Percentiles rank a stretch among this genome's conserved stretches.
Evolutionary conservation across 2,329 filamentous ascomycete genomes (phyloP).

Genomic region (Pochonia chlamydosporia): DNA sequence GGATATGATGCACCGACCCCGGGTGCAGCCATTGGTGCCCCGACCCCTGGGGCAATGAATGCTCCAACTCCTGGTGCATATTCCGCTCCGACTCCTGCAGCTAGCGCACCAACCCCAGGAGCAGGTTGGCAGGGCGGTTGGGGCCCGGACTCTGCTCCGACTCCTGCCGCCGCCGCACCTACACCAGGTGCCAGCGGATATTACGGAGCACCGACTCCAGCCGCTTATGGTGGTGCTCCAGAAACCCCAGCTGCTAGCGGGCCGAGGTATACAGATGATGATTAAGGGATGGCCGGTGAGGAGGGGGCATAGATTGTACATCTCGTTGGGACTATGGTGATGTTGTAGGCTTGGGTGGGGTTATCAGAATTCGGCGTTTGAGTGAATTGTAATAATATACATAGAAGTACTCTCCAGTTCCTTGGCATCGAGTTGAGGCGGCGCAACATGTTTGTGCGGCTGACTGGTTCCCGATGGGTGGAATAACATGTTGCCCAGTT

Average conservation of each 20-base stretch:
- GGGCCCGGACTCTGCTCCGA: conserved; percentile 59
- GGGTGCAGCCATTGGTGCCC: conserved; percentile 51
- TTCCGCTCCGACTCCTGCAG: conserved; percentile 58
- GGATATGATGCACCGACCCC: conserved; percentile 68
- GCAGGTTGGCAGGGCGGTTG: conserved; percentile 55
- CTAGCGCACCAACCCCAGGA: conserved; percentile 64
- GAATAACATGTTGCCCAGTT: too few relatives aligned
- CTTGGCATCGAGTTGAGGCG: not conserved
- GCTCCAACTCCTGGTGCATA: conserved; percentile 68
- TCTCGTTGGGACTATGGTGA: too few relatives aligned
- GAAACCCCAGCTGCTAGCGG: conserved; percentile 58
- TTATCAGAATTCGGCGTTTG: not conserved
- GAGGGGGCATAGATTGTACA: not conserved
- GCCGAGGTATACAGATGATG: conserved; percentile 48
- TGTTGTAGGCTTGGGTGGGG: too few relatives aligned
- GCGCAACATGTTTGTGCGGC: too few relatives aligned
- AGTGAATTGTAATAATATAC: not conserved
- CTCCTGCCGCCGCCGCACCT: conserved; percentile 59
- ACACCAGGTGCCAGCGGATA: conserved; percentile 64
- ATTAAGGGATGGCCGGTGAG: conserved; percentile 20
- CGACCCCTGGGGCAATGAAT: conserved; percentile 56
- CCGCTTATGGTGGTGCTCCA: conserved; percentile 48
- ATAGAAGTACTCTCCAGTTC: not conserved
- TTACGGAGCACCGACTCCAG: conserved; percentile 60
- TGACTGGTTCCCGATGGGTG: too few relatives aligned